Evolutionary conservation across 139 green algal species (phyloP).

Genomic region (Raphidocelis subcapitata): DNA sequence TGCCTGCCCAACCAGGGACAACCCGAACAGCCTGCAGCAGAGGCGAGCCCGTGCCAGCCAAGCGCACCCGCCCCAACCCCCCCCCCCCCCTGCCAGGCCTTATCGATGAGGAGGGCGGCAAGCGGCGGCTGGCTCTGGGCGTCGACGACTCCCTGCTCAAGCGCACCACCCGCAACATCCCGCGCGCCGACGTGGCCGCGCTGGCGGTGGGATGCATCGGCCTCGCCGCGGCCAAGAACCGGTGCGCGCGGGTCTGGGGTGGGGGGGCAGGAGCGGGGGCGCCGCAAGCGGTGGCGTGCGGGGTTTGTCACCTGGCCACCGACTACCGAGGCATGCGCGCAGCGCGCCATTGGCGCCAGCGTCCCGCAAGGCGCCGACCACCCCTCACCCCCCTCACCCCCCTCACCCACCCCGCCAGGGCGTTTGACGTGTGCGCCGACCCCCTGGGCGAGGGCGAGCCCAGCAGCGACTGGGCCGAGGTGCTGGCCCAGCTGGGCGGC

Average conservation of each 20-base stretch:
- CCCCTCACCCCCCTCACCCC: too few species aligned
- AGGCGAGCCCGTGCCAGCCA: background rate
- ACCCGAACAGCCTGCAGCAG: background rate
- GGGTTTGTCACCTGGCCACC: too few species aligned
- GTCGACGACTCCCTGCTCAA: constrained; percentile 80
- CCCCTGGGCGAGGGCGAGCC: constrained; percentile 5
- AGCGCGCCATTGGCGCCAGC: too few species aligned
- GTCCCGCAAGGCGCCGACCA: too few species aligned
- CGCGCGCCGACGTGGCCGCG: constrained; percentile 75
- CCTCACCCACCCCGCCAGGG: too few species aligned
- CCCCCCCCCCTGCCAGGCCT: constrained; percentile 54
- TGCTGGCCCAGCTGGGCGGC: constrained; percentile 9
- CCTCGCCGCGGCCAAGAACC: constrained; percentile 15
- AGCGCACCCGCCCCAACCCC: background rate
- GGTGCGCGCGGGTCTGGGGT: too few species aligned
- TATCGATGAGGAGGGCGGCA: constrained; percentile 62
- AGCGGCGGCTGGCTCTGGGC: constrained; percentile 66
- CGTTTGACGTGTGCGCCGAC: constrained; percentile 21
- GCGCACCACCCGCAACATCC: constrained; percentile 49
- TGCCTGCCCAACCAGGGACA: too few species aligned
- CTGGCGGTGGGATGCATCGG: constrained; percentile 26
- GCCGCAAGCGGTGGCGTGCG: too few species aligned
- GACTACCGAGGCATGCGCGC: too few species aligned
- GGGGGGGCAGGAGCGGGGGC: too few species aligned
- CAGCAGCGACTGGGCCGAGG: background rate